A percentile compares a stretch with the other conserved stretches of the same genome.
These are phyloP conservation scores for Sungouiozyma ichnusensis DNA, from an alignment of 805 yeast species.

Conservation along the genomic window DNA sequence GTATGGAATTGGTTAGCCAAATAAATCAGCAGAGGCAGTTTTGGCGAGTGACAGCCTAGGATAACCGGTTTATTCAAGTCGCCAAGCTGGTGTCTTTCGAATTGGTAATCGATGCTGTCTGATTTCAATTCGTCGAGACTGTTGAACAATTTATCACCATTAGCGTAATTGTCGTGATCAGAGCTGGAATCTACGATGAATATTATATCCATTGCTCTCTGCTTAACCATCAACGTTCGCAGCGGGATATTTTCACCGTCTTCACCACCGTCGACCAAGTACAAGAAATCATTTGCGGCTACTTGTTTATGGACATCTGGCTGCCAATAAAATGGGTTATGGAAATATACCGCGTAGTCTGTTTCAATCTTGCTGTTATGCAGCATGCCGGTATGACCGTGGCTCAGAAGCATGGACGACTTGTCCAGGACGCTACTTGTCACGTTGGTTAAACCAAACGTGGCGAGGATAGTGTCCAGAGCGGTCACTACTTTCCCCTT, in stretches of 20 bases:
- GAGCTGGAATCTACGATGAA: conserved; percentile 53
- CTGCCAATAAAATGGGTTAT: conserved; percentile 46
- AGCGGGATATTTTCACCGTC: conserved; percentile 66
- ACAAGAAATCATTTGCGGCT: conserved; percentile 26
- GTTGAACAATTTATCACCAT: conserved; percentile 42
- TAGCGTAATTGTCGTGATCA: conserved; percentile 45
- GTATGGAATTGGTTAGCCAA: conserved; percentile 36
- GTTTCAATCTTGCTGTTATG: conserved; percentile 6
- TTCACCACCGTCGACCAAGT: conserved; percentile 70
- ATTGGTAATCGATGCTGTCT: conserved; percentile 5
- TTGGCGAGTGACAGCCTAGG: conserved; percentile 58
- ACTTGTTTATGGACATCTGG: conserved; percentile 11
- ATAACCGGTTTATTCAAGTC: conserved; percentile 44
- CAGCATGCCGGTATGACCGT: too few relatives aligned
- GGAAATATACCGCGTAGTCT: conserved; percentile 50
- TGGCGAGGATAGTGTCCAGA: conserved; percentile 23
- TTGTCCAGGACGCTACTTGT: not conserved
- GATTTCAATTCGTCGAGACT: conserved; percentile 21
- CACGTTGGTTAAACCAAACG: conserved; percentile 3
- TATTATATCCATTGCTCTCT: conserved; percentile 50
- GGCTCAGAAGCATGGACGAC: not conserved
- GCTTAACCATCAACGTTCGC: conserved; percentile 51
- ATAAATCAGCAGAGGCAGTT: conserved; percentile 43
- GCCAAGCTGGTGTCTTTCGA: conserved; percentile 9
- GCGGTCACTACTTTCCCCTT: conserved; percentile 28